phyloP scores from a whole-genome alignment of 805 yeast species.

The Pichia occidentalis region DNA sequence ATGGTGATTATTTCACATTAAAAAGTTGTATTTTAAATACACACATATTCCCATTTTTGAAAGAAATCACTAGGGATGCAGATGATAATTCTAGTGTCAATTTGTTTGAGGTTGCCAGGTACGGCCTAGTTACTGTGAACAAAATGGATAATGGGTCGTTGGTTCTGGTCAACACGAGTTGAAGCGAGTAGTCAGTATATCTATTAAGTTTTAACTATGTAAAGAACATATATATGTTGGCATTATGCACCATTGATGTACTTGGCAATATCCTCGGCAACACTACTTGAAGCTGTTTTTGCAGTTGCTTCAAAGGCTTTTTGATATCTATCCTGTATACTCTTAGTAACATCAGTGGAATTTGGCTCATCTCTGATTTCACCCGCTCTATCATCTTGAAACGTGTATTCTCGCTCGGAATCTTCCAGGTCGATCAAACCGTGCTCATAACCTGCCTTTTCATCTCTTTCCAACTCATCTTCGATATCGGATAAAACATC shows the following conservation, averaged over 20 bases:
- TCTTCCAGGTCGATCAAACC: slow-evolving; percentile 40
- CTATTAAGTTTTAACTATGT: not conserved
- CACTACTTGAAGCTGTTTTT: slow-evolving; percentile 53
- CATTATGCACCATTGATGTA: slow-evolving; percentile 38
- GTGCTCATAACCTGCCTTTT: slow-evolving; percentile 32
- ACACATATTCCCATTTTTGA: slow-evolving; percentile 21
- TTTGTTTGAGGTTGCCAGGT: slow-evolving; percentile 19
- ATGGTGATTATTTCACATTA: slow-evolving; percentile 12
- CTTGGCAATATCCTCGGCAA: slow-evolving; percentile 67
- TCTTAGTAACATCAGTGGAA: slow-evolving; percentile 44
- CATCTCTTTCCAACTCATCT: slow-evolving; percentile 42
- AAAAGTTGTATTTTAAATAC: slow-evolving; percentile 20
- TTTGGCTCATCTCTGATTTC: slow-evolving; percentile 46
- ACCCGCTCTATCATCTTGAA: slow-evolving; percentile 55
- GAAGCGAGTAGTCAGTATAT: not conserved
- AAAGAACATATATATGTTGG: not conserved
- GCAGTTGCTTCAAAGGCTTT: slow-evolving; percentile 61
- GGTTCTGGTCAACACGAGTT: slow-evolving; percentile 13
- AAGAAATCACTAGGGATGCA: slow-evolving; percentile 9
- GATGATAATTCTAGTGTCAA: slow-evolving; percentile 13
- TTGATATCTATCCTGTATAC: slow-evolving; percentile 63
- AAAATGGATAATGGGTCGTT: slow-evolving; percentile 18
- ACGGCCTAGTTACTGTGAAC: slow-evolving; percentile 23
- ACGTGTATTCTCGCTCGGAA: slow-evolving; percentile 60
- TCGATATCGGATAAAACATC: slow-evolving; percentile 34